Evolutionary conservation across 164 flowering plant species (phyloP), one percentile per base, ranked within the genome.

Genomic region (Macadamia integrifolia): DNA sequence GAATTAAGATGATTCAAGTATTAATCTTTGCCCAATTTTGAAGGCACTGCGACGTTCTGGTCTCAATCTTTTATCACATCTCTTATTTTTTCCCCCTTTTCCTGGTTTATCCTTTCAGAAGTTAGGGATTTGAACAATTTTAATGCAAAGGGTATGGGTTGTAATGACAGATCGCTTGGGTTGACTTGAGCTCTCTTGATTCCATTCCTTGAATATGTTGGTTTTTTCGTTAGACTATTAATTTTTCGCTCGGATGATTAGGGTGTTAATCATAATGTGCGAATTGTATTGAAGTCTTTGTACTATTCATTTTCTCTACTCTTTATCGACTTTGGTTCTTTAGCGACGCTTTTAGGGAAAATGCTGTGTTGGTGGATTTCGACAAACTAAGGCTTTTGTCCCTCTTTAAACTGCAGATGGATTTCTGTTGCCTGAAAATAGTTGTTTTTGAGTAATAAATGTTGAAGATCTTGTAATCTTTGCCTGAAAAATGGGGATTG

Each of bases 401-500:
- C 66, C 53, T 42, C 40, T 30, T 58, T 32, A 30, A 23, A 53
- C 58, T 78, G 81, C 74, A 74, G 77, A 73, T 68, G 74, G 71
- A 67, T 49, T 69, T 71, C 6, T 44, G 28, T 60, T 15, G 62
- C 61, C 28, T 28, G 57, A 52, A 48, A 40, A 23, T 23, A 56
- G 48, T 6, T 58, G 6, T 17, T 56, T 32, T 53, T 17, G 13
- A 32, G 2, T 14, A 10, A 8, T 29, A 31, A 52, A 23, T 62
- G 29, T 70, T 32, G 35, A 53, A 64, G 61, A 59, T 60, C 53
- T 68, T 10, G 68, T 71, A 64, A 42, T 42, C 57, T 66, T 56
- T 67, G 60, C 63, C 44, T 72, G 58, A 61, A 3, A 63, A 65
- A 88, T 90, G 92, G 87, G 86, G 43, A 72, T 68, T 59, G 90